Percentiles rank a stretch among this genome's conserved stretches.
These are phyloP conservation scores for Amanita subjunquillea DNA, from an alignment of 768 basidiomycete species.

Conservation along the genomic window DNA sequence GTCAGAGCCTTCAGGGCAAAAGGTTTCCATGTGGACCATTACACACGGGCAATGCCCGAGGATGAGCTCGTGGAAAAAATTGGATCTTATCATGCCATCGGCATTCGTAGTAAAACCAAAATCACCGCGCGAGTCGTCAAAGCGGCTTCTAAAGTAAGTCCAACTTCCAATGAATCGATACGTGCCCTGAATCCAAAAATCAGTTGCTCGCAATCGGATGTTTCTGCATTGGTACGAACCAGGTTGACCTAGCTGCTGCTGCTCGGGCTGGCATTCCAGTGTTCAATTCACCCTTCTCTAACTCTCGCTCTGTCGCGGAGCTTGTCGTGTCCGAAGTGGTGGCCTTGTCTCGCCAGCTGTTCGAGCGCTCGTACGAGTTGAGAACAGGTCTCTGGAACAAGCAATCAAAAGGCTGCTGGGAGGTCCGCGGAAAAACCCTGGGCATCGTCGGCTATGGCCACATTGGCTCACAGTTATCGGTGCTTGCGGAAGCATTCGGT, in stretches of 20 bases:
- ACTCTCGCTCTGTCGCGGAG: slow-evolving; percentile 98
- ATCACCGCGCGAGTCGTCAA: slow-evolving; percentile 86
- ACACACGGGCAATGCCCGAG: slow-evolving; percentile 79
- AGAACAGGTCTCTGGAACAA: slow-evolving; percentile 95
- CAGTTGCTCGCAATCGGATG: slow-evolving; percentile 95
- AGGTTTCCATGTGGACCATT: slow-evolving; percentile 90
- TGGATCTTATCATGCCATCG: slow-evolving; percentile 82
- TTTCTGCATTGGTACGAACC: slow-evolving; percentile 99
- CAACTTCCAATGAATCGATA: background rate
- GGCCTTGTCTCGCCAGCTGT: slow-evolving; percentile 87
- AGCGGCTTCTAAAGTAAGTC: slow-evolving; percentile 70
- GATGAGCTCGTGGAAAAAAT: slow-evolving; percentile 84
- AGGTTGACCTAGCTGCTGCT: slow-evolving; percentile 83
- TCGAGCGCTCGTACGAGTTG: slow-evolving; percentile 83
- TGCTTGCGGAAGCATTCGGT: slow-evolving; percentile 92
- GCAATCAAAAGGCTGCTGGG: slow-evolving; percentile 97
- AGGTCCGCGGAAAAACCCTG: slow-evolving; percentile 93
- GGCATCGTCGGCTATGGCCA: slow-evolving; percentile 99
- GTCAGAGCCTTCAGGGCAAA: slow-evolving; percentile 68
- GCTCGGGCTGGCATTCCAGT: slow-evolving; percentile 88
- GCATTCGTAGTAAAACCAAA: slow-evolving; percentile 96
- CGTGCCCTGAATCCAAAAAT: background rate
- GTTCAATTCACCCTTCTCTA: slow-evolving; percentile 98
- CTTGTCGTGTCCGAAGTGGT: slow-evolving; percentile 92
- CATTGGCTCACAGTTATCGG: slow-evolving; percentile 94